Evolutionary conservation across 164 flowering plant species (phyloP), one percentile per base, ranked within the genome.

Genomic region (Warburgia ugandensis): DNA sequence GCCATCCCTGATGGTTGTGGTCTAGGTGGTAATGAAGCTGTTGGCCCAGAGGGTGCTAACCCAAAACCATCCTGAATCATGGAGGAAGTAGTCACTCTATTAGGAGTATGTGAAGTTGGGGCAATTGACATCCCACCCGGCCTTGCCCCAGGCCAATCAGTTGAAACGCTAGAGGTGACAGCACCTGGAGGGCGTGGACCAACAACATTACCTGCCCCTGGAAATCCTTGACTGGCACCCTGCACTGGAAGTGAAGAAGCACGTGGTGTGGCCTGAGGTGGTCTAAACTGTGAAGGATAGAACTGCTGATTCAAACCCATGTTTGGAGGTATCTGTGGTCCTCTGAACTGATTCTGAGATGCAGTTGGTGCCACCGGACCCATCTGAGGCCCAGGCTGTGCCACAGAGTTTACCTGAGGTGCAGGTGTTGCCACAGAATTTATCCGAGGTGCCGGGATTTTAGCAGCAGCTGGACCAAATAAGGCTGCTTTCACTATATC

Each of bases 401-500:
- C 67, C 49, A 39, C 60, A 37, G 71, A 21, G 67, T 52, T 73
- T 45, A 49, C 9, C 43, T 67, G 80, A 20, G 77, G 64, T 35
- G 62, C 62, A 68, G 87, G 59, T 29, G 32, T 16, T 3, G 81
- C 74, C 51, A 74, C 41, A 69, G 79, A 64, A 70, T 80, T 82
- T 59, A 92, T 88, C 63, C 82, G 77, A 2, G 99, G 99, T 19
- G 99, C 67, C 36, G 99, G 97, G 49, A 92, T 88, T 77, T 80
- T 83, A 43, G 99, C 80, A 30, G 96, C 81, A 59, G 96, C 96
- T 14, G 96, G 90, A 50, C 94, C 79, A 66, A 63, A 77, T 37
- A 85, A 67, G 49, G 98, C 96, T 23, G 95, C 88, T 66, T 83
- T 85, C 54, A 92, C 96, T 27, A 88, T 80, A 35, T 92, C 98